phyloP scores from a whole-genome alignment of 2,329 filamentous ascomycete species.

The Ophiosphaerella herpotricha region DNA sequence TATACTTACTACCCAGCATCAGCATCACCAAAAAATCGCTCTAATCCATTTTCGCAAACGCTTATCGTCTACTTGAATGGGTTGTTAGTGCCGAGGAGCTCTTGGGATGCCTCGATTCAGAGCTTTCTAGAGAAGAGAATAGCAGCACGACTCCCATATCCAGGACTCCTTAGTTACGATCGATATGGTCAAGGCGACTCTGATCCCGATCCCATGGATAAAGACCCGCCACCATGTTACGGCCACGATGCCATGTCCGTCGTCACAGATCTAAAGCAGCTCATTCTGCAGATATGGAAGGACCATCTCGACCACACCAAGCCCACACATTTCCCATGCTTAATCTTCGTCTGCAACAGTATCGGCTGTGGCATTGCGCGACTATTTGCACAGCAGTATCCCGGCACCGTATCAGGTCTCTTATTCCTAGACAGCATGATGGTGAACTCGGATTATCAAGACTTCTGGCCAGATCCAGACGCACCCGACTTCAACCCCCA shows the following conservation, averaged over 20 bases:
- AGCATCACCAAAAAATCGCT: constrained; percentile 18
- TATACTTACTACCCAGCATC: constrained; percentile 44
- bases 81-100: constrained; percentile 47
- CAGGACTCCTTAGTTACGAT: constrained; percentile 60
- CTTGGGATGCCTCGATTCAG: constrained; percentile 45
- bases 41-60: constrained; percentile 41
- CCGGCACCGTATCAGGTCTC: constrained; percentile 52
- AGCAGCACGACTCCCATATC: constrained; percentile 33
- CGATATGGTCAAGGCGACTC: constrained; percentile 62
- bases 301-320: constrained; percentile 39
- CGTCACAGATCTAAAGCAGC: constrained; percentile 52
- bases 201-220: constrained; percentile 52
- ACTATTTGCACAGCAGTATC: constrained; percentile 56
- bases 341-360: constrained; percentile 58
- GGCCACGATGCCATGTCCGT: constrained; percentile 55
- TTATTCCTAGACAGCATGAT: constrained; percentile 63
- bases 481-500: constrained; percentile 50
- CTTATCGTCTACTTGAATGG: constrained; percentile 54
- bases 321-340: constrained; percentile 37
- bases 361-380: constrained; percentile 60
- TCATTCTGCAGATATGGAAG: constrained; percentile 48
- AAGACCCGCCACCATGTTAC: constrained; percentile 43
- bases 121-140: constrained; percentile 35
- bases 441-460: constrained; percentile 61
- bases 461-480: constrained; percentile 61